Evolutionary conservation across 2,329 filamentous ascomycete genomes (phyloP), one percentile per base, ranked within the genome.

Genomic region (Zymoseptoria brevis): DNA sequence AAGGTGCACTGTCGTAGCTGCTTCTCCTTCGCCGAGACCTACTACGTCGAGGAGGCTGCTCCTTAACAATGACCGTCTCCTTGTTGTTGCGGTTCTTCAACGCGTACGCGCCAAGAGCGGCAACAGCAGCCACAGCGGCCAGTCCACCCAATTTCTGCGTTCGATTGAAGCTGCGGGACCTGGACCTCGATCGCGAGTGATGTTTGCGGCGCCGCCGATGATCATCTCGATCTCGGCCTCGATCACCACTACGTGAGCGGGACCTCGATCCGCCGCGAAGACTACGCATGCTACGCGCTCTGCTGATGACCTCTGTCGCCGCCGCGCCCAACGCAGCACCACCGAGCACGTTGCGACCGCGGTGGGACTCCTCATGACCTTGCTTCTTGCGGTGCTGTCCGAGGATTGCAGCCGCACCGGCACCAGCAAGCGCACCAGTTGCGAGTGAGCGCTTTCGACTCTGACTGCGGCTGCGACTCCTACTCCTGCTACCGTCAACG

Each of bases 321-420:
- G 84, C 77, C 21, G 82, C 84, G 56, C 84, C 84, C 3, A 86
- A 70, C 9, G 82, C 82, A 58, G 82, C 84, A 60, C 83, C 84
- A 50, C 83, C 83, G 48, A 85, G 73, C 51, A 81, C 78, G 65
- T 80, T 80, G 53, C 80, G 77, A 41, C 80, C 69, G 29, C 77
- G 77, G 62, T 77, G 75, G 50, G 81, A 80, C 9, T 78, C 75
- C 8, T 80, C 78, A 54, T 82, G 78, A 26, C 83, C 83, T 66
- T 84, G 75, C 51, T 71, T 74, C 73, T 81, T 84, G 54, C 79
- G 77, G 62, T 82, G 83, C 64, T 81, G 81, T 55, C 83, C 78
- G 19, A 86, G 64, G 41, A 87, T 73, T 64, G 85, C 82, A 45
- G 83, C 83, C 49, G 83, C 84, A 62, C 81, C 84, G 51, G 83